phyloP scores from a whole-genome alignment of 2,329 filamentous ascomycete species.

The Pseudocercospora eumusae region DNA sequence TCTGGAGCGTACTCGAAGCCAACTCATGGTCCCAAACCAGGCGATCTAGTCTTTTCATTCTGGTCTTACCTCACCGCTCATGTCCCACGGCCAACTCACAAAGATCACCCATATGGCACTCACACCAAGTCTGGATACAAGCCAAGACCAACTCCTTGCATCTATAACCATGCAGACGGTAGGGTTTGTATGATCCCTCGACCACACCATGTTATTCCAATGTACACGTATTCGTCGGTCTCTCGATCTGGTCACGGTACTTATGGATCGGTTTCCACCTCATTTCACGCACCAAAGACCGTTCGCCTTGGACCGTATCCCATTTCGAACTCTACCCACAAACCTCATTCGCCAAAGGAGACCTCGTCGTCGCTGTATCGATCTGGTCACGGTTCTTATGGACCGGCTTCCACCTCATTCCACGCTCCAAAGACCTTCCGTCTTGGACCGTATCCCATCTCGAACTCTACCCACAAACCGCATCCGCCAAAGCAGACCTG shows the following conservation, averaged over 20 bases:
- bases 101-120: background rate
- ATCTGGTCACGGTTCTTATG: background rate
- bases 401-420: too few species aligned
- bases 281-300: too few species aligned
- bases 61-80: background rate
- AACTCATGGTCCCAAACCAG: background rate
- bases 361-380: background rate
- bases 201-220: background rate
- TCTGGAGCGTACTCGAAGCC: background rate
- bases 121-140: background rate
- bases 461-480: background rate
- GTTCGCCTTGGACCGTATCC: too few species aligned
- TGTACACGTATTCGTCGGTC: background rate
- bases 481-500: background rate
- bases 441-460: too few species aligned
- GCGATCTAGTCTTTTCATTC: background rate
- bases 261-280: background rate
- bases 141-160: background rate
- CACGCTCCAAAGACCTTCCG: too few species aligned
- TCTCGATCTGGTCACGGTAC: background rate
- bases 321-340: background rate
- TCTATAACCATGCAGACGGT: background rate
- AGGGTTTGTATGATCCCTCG: background rate
- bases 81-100: background rate
- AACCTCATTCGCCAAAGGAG: background rate